Conservation (phyloP, 225 moss, liverwort and hornwort species). For the Straminergon stramineum region DNA sequence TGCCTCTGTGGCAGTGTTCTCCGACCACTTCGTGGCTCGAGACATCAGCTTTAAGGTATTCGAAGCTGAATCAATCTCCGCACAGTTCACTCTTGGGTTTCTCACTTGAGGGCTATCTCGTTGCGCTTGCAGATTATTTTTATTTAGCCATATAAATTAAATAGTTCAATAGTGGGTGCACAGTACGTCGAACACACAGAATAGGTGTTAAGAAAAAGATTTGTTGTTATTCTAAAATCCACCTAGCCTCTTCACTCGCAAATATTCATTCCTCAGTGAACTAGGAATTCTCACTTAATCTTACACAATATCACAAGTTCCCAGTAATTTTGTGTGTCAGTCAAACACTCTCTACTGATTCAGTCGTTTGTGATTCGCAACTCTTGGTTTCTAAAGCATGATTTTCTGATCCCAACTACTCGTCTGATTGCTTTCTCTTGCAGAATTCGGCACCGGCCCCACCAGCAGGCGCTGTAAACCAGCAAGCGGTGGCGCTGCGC, state of each 20-base stretch:
- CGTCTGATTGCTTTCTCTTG: background rate
- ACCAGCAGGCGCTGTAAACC: slow-evolving; percentile 29
- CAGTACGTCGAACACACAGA: background rate
- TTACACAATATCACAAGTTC: background rate
- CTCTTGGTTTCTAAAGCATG: background rate
- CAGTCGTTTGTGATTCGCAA: background rate
- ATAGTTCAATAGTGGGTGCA: background rate
- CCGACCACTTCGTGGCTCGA: slow-evolving; percentile 34
- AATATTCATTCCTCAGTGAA: background rate
- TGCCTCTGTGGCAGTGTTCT: slow-evolving; percentile 28
- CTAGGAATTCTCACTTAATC: background rate
- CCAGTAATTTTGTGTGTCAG: no score
- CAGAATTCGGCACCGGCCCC: slow-evolving; percentile 49
- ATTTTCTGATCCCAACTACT: background rate
- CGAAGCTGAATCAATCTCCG: background rate
- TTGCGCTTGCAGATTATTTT: background rate
- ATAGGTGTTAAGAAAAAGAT: background rate
- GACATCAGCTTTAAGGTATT: slow-evolving; percentile 44
- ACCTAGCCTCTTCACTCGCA: background rate
- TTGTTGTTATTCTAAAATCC: background rate
- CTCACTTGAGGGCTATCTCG: background rate
- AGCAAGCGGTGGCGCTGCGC: slow-evolving; percentile 48
- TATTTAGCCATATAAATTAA: background rate
- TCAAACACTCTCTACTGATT: background rate
- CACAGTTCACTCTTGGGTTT: background rate